These are phyloP conservation scores for Nigrospora sphaerica DNA, from an alignment of 2,329 filamentous ascomycete species.

Conservation along the genomic window DNA sequence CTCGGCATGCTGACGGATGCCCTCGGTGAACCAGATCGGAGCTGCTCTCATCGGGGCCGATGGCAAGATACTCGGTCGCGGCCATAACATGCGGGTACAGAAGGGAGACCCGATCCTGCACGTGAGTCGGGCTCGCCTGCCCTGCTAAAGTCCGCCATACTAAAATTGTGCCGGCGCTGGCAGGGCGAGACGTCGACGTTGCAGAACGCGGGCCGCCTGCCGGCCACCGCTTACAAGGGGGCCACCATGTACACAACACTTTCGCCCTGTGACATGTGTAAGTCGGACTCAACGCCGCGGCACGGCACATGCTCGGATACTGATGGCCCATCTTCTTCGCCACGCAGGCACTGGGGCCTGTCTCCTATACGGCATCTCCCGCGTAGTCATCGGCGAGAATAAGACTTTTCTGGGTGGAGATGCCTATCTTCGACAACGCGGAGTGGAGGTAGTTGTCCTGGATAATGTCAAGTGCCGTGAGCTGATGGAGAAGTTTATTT, in stretches of 20 bases:
- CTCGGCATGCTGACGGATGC: too few relatives aligned
- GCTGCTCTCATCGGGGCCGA: constrained; percentile 58
- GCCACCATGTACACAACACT: constrained; percentile 81
- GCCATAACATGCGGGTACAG: constrained; percentile 72
- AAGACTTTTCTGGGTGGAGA: constrained; percentile 69
- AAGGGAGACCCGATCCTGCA: constrained; percentile 65
- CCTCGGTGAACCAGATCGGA: constrained; percentile 33
- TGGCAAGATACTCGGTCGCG: constrained; percentile 62
- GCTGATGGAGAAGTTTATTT: constrained; percentile 67
- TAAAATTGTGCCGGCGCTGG: not conserved
- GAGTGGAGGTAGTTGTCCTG: constrained; percentile 67
- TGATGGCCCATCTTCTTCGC: not conserved
- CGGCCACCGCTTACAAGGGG: constrained; percentile 60
- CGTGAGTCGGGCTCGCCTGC: constrained; percentile 35
- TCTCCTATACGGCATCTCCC: constrained; percentile 65
- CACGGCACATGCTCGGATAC: too few relatives aligned
- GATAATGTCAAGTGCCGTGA: constrained; percentile 57
- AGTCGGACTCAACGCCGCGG: constrained; percentile 4
- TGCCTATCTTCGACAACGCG: constrained; percentile 57
- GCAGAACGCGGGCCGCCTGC: constrained; percentile 65
- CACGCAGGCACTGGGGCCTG: constrained; percentile 59
- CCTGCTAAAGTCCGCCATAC: not conserved
- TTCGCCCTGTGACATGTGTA: constrained; percentile 74
- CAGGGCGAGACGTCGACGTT: constrained; percentile 73
- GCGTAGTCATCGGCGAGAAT: constrained; percentile 75